Percentiles rank a stretch among this genome's conserved stretches.
Evolutionary conservation across 805 yeast genomes (phyloP).

Genomic region (Saturnispora ahearnii): DNA sequence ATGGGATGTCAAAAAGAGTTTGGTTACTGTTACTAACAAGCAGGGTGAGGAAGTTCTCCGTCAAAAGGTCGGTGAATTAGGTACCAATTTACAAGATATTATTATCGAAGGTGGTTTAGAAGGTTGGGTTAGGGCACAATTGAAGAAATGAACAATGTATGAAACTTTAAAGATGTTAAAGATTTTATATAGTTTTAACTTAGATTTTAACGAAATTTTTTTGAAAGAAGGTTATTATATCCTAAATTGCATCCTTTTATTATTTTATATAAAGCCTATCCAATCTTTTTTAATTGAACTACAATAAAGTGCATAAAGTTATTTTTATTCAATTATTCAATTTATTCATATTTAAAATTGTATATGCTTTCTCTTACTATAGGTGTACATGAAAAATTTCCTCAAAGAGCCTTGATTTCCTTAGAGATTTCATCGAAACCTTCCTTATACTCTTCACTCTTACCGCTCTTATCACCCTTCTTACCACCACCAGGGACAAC

Average conservation of each 20-base stretch:
- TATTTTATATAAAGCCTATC: neutral
- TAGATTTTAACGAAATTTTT: neutral
- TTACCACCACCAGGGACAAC: conserved; percentile 92
- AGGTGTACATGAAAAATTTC: neutral
- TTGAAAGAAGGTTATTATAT: neutral
- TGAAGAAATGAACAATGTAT: conserved; percentile 25
- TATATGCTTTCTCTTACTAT: neutral
- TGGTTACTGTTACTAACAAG: conserved; percentile 67
- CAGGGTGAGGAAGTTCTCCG: conserved; percentile 53
- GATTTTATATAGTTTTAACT: neutral
- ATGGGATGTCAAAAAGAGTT: conserved; percentile 87
- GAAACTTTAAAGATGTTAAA: neutral
- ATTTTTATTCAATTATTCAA: neutral
- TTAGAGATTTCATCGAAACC: conserved; percentile 87
- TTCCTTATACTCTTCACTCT: conserved; percentile 84
- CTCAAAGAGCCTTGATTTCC: conserved; percentile 54
- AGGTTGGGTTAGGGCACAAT: conserved; percentile 89
- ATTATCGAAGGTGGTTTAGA: conserved; percentile 96
- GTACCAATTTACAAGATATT: conserved; percentile 91
- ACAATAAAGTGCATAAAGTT: neutral
- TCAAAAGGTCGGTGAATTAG: conserved; percentile 92
- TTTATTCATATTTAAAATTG: conserved; percentile 1
- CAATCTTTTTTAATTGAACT: neutral
- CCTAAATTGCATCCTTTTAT: too few relatives aligned
- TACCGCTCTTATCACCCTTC: conserved; percentile 51